phyloP scores from a whole-genome alignment of 148 eudicot genomes.

The Limonium bicolor region DNA sequence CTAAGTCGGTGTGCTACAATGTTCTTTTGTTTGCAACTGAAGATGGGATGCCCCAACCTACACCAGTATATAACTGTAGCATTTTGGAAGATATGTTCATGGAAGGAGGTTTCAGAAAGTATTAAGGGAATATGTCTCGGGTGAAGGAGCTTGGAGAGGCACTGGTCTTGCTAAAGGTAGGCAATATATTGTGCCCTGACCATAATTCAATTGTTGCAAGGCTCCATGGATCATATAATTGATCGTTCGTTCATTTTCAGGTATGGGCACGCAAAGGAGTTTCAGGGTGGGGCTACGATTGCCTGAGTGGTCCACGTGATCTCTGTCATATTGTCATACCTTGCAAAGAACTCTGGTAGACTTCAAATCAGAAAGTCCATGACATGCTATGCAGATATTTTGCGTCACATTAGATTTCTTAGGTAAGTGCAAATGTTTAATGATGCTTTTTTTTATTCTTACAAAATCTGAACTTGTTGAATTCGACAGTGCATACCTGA shows the following conservation, averaged over 20 bases:
- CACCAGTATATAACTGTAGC: conserved; percentile 75
- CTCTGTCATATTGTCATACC: conserved; percentile 55
- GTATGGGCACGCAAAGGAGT: conserved; percentile 92
- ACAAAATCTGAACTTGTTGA: too few relatives aligned
- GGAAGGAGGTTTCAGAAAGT: conserved; percentile 44
- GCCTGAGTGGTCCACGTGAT: conserved; percentile 66
- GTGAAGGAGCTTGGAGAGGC: conserved; percentile 73
- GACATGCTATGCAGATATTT: conserved; percentile 75
- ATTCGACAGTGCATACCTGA: too few relatives aligned
- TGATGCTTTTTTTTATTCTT: too few relatives aligned
- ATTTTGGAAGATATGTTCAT: conserved; percentile 81
- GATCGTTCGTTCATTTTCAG: too few relatives aligned
- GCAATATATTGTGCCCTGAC: neutral
- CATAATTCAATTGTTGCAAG: too few relatives aligned
- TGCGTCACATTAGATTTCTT: conserved; percentile 69
- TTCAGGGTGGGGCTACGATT: conserved; percentile 57
- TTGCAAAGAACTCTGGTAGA: conserved; percentile 47
- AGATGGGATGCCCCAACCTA: conserved; percentile 41
- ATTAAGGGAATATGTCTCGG: conserved; percentile 36
- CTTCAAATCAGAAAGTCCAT: conserved; percentile 47
- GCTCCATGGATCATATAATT: too few relatives aligned
- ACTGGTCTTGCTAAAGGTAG: conserved; percentile 69
- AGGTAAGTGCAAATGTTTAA: too few relatives aligned
- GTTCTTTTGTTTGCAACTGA: too few relatives aligned
- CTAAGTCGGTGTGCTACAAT: too few relatives aligned